phyloP scores from a whole-genome alignment of 2,329 filamentous ascomycete species.

The Fusarium compactum region DNA sequence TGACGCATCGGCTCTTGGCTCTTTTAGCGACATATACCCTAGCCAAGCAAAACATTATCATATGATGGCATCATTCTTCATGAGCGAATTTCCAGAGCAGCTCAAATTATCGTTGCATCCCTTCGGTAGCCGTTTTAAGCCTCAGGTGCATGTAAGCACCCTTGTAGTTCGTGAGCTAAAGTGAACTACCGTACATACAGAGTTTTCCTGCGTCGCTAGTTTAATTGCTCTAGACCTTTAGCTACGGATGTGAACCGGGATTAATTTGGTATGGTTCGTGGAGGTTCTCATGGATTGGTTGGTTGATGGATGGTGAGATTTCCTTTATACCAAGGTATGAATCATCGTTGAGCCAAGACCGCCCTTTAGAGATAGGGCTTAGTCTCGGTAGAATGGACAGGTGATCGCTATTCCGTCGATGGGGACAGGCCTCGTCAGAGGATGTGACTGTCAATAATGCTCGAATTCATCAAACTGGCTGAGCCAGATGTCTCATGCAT shows the following conservation, averaged over 20 bases:
- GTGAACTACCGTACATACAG: slow-evolving; percentile 4
- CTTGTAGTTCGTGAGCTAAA: slow-evolving; percentile 28
- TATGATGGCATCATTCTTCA: slow-evolving; percentile 23
- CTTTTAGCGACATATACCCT: background rate
- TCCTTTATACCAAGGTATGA: background rate
- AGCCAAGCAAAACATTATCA: slow-evolving; percentile 19
- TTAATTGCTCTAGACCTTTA: slow-evolving; percentile 3
- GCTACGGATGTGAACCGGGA: slow-evolving; percentile 15
- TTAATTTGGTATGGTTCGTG: slow-evolving; percentile 15
- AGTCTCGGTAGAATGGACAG: background rate
- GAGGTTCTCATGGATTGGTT: background rate
- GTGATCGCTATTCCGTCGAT: background rate
- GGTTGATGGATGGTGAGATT: background rate
- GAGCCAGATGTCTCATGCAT: slow-evolving; percentile 17
- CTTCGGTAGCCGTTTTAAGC: slow-evolving; percentile 34
- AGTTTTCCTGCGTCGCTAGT: slow-evolving; percentile 14
- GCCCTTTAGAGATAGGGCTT: background rate
- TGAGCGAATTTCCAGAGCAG: slow-evolving; percentile 36
- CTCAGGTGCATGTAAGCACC: slow-evolving; percentile 29
- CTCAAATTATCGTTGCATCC: slow-evolving; percentile 1
- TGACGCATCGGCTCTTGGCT: background rate
- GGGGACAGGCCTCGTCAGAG: too few species aligned
- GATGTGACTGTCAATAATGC: background rate
- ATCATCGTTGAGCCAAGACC: background rate
- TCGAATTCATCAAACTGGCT: background rate